Evolutionary conservation across 495 filamentous ascomycete genomes (phyloP).

Genomic region (Recurvomyces mirabilis): DNA sequence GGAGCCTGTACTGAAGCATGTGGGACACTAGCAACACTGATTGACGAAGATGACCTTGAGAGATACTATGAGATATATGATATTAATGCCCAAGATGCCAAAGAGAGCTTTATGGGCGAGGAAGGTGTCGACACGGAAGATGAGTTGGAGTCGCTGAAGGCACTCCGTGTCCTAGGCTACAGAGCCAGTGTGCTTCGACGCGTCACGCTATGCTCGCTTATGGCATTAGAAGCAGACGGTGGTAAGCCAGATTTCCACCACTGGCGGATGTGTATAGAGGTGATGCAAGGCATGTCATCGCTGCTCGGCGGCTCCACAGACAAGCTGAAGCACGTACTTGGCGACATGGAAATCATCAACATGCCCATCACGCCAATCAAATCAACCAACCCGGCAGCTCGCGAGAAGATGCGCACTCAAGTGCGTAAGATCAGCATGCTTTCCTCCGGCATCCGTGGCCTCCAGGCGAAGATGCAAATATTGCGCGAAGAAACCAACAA

Average conservation of each 20-base stretch:
- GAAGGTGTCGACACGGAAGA: constrained; percentile 50
- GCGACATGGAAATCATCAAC: constrained; percentile 60
- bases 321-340: constrained; percentile 57
- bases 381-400: constrained; percentile 42
- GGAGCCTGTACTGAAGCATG: constrained; percentile 57
- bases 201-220: constrained; percentile 70
- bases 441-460: constrained; percentile 77
- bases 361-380: constrained; percentile 55
- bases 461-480: constrained; percentile 91
- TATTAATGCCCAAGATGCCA: constrained; percentile 65
- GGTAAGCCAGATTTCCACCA: constrained; percentile 64
- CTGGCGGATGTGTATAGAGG: constrained; percentile 70
- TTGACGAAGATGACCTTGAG: constrained; percentile 67
- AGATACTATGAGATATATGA: constrained; percentile 91
- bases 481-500: constrained; percentile 79
- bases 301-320: constrained; percentile 34
- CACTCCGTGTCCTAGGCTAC: constrained; percentile 65
- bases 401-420: constrained; percentile 72
- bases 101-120: constrained; percentile 41
- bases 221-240: constrained; percentile 80
- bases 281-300: constrained; percentile 51
- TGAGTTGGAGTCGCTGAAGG: constrained; percentile 65
- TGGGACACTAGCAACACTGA: constrained; percentile 53
- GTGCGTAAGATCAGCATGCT: constrained; percentile 75
- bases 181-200: constrained; percentile 71